Evolutionary conservation across 1,284 basidiomycete species (phyloP), one percentile per base, ranked within the genome.

Genomic region (Pseudomicrostroma phylloplanum): DNA sequence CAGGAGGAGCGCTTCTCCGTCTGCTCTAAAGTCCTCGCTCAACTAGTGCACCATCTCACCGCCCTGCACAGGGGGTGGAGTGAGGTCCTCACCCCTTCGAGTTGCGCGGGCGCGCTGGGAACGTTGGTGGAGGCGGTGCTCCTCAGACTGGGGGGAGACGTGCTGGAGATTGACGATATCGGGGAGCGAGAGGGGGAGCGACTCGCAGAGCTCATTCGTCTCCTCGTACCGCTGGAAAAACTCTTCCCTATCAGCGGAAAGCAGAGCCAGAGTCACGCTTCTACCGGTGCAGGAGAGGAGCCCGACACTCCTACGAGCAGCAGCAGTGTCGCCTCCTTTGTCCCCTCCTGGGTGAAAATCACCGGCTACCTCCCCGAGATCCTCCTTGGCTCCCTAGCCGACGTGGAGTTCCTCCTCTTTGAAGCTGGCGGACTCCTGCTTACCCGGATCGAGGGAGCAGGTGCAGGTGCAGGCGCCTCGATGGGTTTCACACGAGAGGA

Each of bases 401-500:
- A 98, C 79, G 89, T 98, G 59, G 88, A 89, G 36, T 96, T 93
- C 79, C 84, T 98, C 15, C 91, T 69, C 3, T 74, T 93, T 76
- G 90, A 94, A 69, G 88, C 90, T 67, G 91, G 92, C 1, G 89
- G 91, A 2, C 81, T 98, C 66, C 86, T n/a, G 17, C 43, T 48
- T 21, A 6, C 15, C 4, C 43, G 6, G 3, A 4, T 6, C 17
- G 17, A 21, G 12, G 12, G 43, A 3, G 43, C 6, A 6, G 43
- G 17, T n/a, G 43, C 43, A 17, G 43, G 41, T 11, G 11, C 15
- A 48, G 43, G 43, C 15, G 21, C 17, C 12, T n/a, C 17, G 17
- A 36, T 94, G 40, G 94, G 98, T 80, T 98, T 94, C 78, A 85
- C 88, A 60, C 83, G 88, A 1, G 85, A 89, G 39, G 93, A 97